Base-by-base conservation (phyloP, 768 basidiomycete species). In the Boletus barrowsii region DNA sequence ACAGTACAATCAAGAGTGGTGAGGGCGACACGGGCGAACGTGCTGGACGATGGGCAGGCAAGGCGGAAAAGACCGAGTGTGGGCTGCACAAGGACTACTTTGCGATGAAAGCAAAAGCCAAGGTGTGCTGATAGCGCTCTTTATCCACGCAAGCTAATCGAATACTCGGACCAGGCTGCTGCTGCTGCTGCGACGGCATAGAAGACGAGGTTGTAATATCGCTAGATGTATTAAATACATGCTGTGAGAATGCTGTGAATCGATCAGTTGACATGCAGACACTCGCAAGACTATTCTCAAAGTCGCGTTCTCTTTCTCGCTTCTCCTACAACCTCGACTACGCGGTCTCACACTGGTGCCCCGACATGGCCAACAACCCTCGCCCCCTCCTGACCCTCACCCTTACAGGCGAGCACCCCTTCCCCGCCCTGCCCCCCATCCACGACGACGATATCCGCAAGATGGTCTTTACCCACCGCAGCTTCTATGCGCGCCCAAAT, bases 1-100 rank as follows among this genome's bases (percentile, higher is more conserved):
- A 99, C 73, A 95, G 92, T 57, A 99, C 97, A 0, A 71, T 69
- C n/a, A 78, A 71, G 61, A 86, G 84, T 56, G 86, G 82, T 0
- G 76, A 75, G 10, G 81, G 88, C 40, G 91, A 91, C 55, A 72
- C 68, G 0, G 81, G 79, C 5, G 97, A 99, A 73, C 82, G 97
- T 24, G 85, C 88, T 2, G 96, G 96, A 1, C 75, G 97, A 50
- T 99, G 97, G 97, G 86, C 87, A 3, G 92, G 90, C 7, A 87
- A 80, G 67, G 78, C 79, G 56, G 75, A 75, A 40, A 99, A 98
- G 79, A 92, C 92, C 3, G 96, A 98, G 71, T 98, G 97, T 70
- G 97, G 97, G 3, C 69, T 99, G 57, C 96, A 99, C 72, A 83
- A 87, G 70, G 92, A 98, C 64, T 96, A 90, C 68, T 94, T 88